Evolutionary conservation across 2,329 filamentous ascomycete genomes (phyloP), one percentile per base, ranked within the genome.

Genomic region (Cladophialophora bantiana): DNA sequence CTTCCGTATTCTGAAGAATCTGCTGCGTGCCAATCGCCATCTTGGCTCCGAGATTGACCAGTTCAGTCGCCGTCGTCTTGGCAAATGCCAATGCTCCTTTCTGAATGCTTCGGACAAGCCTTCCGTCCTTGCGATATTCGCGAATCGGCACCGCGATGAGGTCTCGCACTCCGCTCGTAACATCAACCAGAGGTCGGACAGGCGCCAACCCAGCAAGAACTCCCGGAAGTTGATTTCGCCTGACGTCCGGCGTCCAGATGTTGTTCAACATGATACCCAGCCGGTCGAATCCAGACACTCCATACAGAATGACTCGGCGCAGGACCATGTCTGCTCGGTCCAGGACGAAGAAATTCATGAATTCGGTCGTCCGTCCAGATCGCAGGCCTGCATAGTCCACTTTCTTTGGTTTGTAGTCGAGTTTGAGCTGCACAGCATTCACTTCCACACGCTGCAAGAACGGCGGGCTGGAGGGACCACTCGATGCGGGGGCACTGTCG

Each of bases 321-420:
- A 99, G 85, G 6, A 90, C 87, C 85, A 99, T 91, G 68, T 94
- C 89, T 1, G 95, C 89, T 71, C 92, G 90, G 72, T 99, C 95
- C 0, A 99, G 86, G 13, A 94, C 91, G 70, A 99, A 86, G 76
- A 99, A 97, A 78, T 99, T 99, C 94, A 98, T 98, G 75, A 99
- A 96, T 77, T 99, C 95, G 0, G 93, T 96, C 0, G 95, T 98
- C 71, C 92, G 93, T 1, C 95, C 95, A 1, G 95, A 97, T 32
- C 94, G 89, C 3, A 99, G 85, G 3, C 94, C 94, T 0, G 89
- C 92, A 73, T 99, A 99, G 77, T 99, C 94, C 18, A 99, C 92
- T n/a, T 93, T 88, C 79, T 99, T 98, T 7, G 95, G 95, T 77
- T 99, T 99, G 81, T 99, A 99, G 78, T 99, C 95, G 3, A 96